Percentiles rank a stretch among this genome's conserved stretches.
Conservation (phyloP, 1,284 basidiomycete genomes). For the Dichomitus squalens region DNA sequence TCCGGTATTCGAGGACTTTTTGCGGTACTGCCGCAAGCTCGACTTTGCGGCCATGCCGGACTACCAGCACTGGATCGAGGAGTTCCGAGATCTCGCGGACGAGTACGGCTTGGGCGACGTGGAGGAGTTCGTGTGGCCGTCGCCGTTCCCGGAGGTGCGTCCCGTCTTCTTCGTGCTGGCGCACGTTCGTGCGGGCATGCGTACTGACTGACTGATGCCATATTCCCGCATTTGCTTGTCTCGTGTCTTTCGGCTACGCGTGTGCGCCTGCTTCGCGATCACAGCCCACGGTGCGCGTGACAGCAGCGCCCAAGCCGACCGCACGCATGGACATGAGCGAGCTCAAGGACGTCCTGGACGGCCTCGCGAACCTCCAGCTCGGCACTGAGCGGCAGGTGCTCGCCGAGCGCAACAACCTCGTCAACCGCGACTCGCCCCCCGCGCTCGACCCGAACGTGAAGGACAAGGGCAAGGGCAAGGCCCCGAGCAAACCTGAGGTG, state of each 20-base stretch:
- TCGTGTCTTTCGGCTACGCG: not conserved
- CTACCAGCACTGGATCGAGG: constrained; percentile 61
- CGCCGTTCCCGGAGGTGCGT: constrained; percentile 41
- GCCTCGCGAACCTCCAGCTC: constrained; percentile 59
- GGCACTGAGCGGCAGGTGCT: constrained; percentile 46
- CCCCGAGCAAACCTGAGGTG: constrained; percentile 35
- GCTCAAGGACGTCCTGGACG: constrained; percentile 57
- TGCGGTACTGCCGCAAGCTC: constrained; percentile 67
- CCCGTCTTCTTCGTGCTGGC: not conserved
- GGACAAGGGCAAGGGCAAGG: constrained; percentile 29
- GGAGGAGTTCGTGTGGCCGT: constrained; percentile 72
- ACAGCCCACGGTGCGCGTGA: constrained; percentile 28
- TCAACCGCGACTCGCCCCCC: constrained; percentile 29
- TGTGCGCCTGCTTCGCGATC: not conserved
- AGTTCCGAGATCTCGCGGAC: constrained; percentile 60
- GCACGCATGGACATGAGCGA: constrained; percentile 13
- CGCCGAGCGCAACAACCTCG: constrained; percentile 40
- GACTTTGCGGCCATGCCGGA: constrained; percentile 68
- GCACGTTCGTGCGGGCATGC: not conserved
- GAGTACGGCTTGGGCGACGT: constrained; percentile 58
- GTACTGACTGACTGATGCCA: not conserved
- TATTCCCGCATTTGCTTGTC: not conserved
- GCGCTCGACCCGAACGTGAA: constrained; percentile 12
- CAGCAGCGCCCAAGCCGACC: constrained; percentile 15
- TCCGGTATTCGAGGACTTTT: constrained; percentile 71